Conservation (phyloP, 352 stramenopile genomes). For the Blastocystis sp. region DNA sequence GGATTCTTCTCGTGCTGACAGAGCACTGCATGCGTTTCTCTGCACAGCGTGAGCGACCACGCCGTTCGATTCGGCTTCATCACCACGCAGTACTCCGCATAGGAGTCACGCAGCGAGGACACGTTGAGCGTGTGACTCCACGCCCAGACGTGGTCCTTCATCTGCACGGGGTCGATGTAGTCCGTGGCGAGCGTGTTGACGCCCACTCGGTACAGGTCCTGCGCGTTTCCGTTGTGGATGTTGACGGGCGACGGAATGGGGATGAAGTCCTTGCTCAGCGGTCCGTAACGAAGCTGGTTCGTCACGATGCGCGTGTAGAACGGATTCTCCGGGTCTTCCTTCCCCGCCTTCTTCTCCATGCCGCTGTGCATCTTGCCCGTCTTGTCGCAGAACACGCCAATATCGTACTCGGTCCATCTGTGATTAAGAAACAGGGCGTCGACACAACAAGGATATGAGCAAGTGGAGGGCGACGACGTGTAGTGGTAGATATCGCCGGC, state of each 20-base stretch:
- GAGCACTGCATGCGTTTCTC: constrained; percentile 9
- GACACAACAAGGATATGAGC: constrained; percentile 31
- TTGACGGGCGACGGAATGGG: constrained; percentile 47
- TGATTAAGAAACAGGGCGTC: background rate
- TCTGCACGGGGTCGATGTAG: constrained; percentile 24
- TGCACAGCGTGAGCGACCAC: constrained; percentile 12
- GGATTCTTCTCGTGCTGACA: constrained; percentile 21
- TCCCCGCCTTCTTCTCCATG: background rate
- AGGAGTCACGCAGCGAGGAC: background rate
- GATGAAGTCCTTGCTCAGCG: constrained; percentile 66
- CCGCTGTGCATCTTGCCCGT: background rate
- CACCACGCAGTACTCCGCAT: constrained; percentile 5
- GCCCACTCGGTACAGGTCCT: constrained; percentile 25
- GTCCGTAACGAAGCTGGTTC: constrained; percentile 66
- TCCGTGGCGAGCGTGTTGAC: constrained; percentile 47
- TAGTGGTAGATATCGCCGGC: background rate
- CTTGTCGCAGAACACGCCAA: constrained; percentile 7
- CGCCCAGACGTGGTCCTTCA: constrained; percentile 38
- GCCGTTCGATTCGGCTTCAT: background rate
- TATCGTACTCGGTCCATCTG: constrained; percentile 45
- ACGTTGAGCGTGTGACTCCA: constrained; percentile 6
- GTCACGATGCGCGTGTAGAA: constrained; percentile 62
- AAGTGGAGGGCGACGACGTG: constrained; percentile 1
- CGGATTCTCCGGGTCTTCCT: background rate
- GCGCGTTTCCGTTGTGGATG: constrained; percentile 17